phyloP scores from a whole-genome alignment of 2,329 filamentous ascomycete genomes.

The Penicillium sp. region DNA sequence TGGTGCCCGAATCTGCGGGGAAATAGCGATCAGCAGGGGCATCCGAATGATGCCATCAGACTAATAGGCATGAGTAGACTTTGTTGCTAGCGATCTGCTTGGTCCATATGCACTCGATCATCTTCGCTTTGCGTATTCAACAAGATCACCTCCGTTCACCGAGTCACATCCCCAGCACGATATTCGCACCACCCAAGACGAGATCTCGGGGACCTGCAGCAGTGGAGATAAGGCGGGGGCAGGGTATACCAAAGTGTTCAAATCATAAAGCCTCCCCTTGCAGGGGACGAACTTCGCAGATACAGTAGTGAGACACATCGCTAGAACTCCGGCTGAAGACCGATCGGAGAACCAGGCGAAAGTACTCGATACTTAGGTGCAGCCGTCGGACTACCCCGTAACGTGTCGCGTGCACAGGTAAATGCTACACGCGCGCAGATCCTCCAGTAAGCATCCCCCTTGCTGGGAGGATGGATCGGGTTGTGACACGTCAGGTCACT shows the following conservation, averaged over 20 bases:
- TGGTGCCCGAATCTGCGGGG: constrained; percentile 17
- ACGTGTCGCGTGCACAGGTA: constrained; percentile 10
- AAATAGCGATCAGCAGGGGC: constrained; percentile 20
- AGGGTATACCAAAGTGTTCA: constrained; percentile 13
- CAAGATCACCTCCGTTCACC: background rate
- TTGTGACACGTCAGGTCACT: constrained; percentile 6
- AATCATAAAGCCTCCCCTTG: constrained; percentile 25
- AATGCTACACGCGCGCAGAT: background rate
- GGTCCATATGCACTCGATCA: too few species aligned
- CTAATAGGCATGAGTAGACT: background rate
- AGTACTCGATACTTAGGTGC: background rate
- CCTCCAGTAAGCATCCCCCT: constrained; percentile 10
- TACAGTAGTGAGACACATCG: constrained; percentile 1
- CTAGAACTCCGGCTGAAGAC: background rate
- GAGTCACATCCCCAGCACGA: background rate
- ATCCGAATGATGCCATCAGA: constrained; percentile 1
- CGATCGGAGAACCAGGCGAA: background rate
- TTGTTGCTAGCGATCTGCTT: too few species aligned
- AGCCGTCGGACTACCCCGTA: background rate
- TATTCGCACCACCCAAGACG: background rate
- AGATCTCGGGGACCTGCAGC: constrained; percentile 20
- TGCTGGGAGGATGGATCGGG: constrained; percentile 5
- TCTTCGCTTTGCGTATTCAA: background rate
- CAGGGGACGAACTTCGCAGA: constrained; percentile 9
- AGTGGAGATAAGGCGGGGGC: constrained; percentile 2